Evolutionary conservation across 148 eudicot genomes (phyloP).

Genomic region (Drosera capensis): DNA sequence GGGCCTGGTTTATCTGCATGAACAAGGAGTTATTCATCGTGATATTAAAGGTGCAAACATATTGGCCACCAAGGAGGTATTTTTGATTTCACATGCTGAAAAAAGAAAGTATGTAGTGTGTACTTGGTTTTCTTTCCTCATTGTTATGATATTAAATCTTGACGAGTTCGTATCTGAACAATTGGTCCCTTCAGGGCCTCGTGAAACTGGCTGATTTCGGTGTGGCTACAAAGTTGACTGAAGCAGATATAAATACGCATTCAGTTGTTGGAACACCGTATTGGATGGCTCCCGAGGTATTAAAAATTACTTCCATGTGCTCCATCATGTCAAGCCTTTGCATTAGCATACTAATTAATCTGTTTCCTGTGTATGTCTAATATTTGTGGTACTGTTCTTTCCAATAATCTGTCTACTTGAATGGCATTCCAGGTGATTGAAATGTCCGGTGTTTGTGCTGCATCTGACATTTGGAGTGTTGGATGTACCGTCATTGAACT

Average conservation of each 20-base stretch:
- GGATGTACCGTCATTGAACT: constrained; percentile 99
- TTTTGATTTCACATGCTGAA: too few relatives aligned
- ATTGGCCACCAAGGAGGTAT: constrained; percentile 96
- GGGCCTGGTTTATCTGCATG: constrained; percentile 96
- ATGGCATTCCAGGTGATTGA: constrained; percentile 91
- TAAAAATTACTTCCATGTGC: too few relatives aligned
- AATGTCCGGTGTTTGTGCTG: constrained; percentile 99
- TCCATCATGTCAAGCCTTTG: too few relatives aligned
- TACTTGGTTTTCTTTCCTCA: too few relatives aligned
- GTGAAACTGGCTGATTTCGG: constrained; percentile 99
- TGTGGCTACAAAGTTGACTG: constrained; percentile 92
- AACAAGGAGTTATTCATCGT: constrained; percentile 98
- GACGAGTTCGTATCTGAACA: too few relatives aligned
- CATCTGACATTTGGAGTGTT: constrained; percentile 99
- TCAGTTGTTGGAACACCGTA: constrained; percentile 99
- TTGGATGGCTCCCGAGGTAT: constrained; percentile 99
- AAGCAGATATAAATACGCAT: constrained; percentile 95
- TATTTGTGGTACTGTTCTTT: too few relatives aligned
- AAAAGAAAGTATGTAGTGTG: too few relatives aligned
- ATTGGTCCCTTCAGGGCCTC: constrained; percentile 50
- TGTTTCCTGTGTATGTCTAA: too few relatives aligned
- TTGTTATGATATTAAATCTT: too few relatives aligned
- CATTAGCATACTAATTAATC: too few relatives aligned
- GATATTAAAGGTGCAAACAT: constrained; percentile 99
- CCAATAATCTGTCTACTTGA: too few relatives aligned